Evolutionary conservation across 345 rosid species (phyloP).

Genomic region (Brassica cretica): DNA sequence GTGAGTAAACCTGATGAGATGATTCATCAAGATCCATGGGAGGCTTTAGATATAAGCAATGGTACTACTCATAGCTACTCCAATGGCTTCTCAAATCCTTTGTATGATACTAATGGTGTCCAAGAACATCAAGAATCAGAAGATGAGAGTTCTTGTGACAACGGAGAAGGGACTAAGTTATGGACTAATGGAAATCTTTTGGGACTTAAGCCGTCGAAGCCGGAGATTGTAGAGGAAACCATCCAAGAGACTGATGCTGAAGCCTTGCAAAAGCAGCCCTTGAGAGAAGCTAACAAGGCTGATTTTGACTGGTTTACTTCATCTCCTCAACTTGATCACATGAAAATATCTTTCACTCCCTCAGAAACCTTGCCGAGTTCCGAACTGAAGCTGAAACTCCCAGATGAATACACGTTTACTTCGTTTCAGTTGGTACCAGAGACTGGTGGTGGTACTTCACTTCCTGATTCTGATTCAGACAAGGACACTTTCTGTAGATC

Average conservation of each 20-base stretch:
- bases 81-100: constrained; percentile 37
- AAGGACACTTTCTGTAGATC: constrained; percentile 89
- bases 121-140: constrained; percentile 39
- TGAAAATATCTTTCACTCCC: constrained; percentile 89
- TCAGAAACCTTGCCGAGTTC: constrained; percentile 56
- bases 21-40: constrained; percentile 37
- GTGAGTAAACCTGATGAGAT: constrained; percentile 36
- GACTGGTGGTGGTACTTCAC: constrained; percentile 42
- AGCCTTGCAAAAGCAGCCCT: constrained; percentile 18
- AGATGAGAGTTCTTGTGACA: constrained; percentile 40
- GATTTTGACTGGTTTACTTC: constrained; percentile 54
- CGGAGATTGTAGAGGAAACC: constrained; percentile 45
- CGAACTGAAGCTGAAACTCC: constrained; percentile 64
- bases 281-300: constrained; percentile 38
- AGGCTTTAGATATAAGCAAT: constrained; percentile 36
- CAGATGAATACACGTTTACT: constrained; percentile 69
- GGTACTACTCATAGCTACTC: constrained; percentile 31
- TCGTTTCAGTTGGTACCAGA: constrained; percentile 89
- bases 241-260: constrained; percentile 25
- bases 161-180: constrained; percentile 43
- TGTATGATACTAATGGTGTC: constrained; percentile 23
- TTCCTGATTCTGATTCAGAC: constrained; percentile 66
- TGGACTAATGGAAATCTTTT: constrained; percentile 90
- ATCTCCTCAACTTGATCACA: constrained; percentile 90
- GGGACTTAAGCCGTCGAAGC: constrained; percentile 83